A percentile compares a stretch with the other conserved stretches of the same genome.
Conservation (phyloP, 2,329 filamentous ascomycete species). For the Fusarium concolor region DNA sequence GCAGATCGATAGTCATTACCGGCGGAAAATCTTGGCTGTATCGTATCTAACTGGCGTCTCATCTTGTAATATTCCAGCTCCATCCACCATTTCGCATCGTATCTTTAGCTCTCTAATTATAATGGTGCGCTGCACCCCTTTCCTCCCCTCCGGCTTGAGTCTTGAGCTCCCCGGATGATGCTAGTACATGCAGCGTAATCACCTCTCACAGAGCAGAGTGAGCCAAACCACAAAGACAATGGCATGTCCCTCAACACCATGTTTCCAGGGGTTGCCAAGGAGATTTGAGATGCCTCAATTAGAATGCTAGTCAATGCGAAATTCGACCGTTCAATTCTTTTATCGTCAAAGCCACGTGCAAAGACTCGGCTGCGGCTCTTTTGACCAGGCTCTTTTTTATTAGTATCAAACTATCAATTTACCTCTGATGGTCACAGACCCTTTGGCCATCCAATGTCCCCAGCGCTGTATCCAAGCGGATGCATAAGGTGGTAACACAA, state of each 20-base stretch:
- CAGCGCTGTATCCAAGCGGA: conserved; percentile 29
- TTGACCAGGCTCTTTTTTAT: not conserved
- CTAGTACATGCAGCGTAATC: conserved; percentile 22
- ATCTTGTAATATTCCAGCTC: conserved; percentile 27
- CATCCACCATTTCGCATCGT: conserved; percentile 12
- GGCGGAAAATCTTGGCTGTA: conserved; percentile 30
- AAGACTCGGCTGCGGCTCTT: conserved; percentile 40
- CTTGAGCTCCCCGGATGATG: conserved; percentile 34
- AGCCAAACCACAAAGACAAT: conserved; percentile 6
- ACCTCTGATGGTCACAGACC: conserved; percentile 9
- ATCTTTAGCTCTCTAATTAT: conserved; percentile 24
- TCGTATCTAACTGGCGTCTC: conserved; percentile 28
- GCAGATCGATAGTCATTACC: conserved; percentile 24
- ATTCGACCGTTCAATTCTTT: conserved; percentile 11
- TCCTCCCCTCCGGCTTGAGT: conserved; percentile 21
- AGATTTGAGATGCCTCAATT: conserved; percentile 38
- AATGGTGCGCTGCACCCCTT: conserved; percentile 10
- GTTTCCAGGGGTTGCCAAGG: conserved; percentile 26
- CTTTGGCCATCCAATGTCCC: conserved; percentile 29
- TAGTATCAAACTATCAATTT: not conserved
- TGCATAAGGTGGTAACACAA: conserved; percentile 1
- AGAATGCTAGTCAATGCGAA: conserved; percentile 33
- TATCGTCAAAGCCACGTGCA: conserved; percentile 40
- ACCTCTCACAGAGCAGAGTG: not conserved
- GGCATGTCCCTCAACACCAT: conserved; percentile 13